Evolutionary conservation across 768 basidiomycete genomes (phyloP), one percentile per base, ranked within the genome.

Genomic region (Neoboletus brunneissimus): DNA sequence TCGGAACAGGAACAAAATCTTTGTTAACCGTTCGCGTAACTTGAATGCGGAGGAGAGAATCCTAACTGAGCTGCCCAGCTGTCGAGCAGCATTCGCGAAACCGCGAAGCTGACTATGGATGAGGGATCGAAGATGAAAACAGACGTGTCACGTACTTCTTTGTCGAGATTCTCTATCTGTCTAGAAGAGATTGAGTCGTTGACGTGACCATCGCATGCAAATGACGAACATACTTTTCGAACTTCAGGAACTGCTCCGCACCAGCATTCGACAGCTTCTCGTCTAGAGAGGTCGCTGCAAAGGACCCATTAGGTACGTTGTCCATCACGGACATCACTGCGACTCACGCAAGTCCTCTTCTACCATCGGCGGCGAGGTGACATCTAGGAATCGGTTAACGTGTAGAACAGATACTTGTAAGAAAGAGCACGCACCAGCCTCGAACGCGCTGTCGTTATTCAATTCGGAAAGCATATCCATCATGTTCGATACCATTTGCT

Each of bases 31-130:
- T 51, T 81, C 75, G 5, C 82, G 76, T 23, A 82, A 68, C 54
- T 76, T 75, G 64, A 77, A 81, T 1, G 81, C 77, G 11, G 82
- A 83, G 10, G 80, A 82, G 13, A 82, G 70, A 38, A 82, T 79
- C 9, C 81, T 81, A 35, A 83, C 80, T 0, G 81, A 83, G 53
- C 79, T 80, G 4, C 82, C 81, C 1, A 82, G 67, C 52, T 81
- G 81, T 18, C 82, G 79, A 20, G 81, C 79, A 9, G 82, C 80
- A 23, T 82, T 82, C 27, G 78, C 76, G 58, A 82, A 83, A 64
- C 79, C 79, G 9, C 80, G 75, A 11, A 82, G 76, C 77, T 81
- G 51, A 45, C 16, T 2, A 56, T 23, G 45, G 25, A 51, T 66
- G 54, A 65, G 61, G 27, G 25, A 49, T 20, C 52, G 53, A 50